Evolutionary conservation across 2,329 filamentous ascomycete species (phyloP), one percentile per base, ranked within the genome.

Genomic region (Arthroderma uncinatum): DNA sequence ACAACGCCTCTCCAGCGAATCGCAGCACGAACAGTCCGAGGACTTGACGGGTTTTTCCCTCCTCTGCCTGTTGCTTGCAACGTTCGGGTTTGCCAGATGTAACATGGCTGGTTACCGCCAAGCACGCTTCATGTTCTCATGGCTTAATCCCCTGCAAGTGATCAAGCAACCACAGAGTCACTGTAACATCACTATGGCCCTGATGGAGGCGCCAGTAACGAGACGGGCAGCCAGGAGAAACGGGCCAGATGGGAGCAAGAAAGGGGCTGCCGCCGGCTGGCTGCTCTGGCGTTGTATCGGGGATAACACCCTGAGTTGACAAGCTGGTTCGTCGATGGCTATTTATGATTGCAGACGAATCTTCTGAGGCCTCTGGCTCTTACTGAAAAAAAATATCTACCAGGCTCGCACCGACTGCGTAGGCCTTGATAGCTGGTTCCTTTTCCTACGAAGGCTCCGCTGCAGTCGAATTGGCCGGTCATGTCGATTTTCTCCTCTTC

Each of bases 91-190:
- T 9, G 19, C 21, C 9, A 28, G 21, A 47, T 47, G 40, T 47
- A 47, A 47, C 40, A 47, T 47, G 40, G 40, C 40, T 23, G 40
- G 40, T 47, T 14, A 47, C 40, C n/a, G 47, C 47, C 47, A 50
- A 50, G 47, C 14, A 16, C 28, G 25, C 6, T 33, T 30, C 28
- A 14, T 33, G n/a, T 19, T 16, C 5, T 50, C 34, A n/a, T 37
- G 34, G 4, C 12, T 14, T 14, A n/a, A 14, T 30, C 33, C 47
- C 4, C 14, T 42, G 25, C 47, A 34, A 33, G 25, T 34, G 25
- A 50, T 16, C n/a, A 25, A 50, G 47, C 25, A 50, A 50, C 25
- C 5, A 21, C 21, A n/a, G 47, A 50, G 47, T 50, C 25, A 33
- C 47, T 5, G 47, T 50, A 50, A 9, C 47, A 30, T 50, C 25